phyloP scores from a whole-genome alignment of 768 basidiomycete species.

The Naematelia encephala region DNA sequence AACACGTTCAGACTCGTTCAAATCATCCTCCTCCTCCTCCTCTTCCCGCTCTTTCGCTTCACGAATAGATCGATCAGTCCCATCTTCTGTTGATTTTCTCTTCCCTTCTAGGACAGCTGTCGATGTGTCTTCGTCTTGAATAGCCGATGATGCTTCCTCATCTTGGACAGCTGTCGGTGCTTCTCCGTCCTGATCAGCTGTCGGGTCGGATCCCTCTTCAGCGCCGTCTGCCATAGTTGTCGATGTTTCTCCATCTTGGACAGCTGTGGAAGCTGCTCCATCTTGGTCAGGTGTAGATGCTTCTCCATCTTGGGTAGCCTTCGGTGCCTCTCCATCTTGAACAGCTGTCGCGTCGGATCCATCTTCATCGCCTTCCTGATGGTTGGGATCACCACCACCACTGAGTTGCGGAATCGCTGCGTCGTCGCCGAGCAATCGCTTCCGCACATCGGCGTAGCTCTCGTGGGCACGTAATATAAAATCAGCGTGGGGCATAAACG shows the following conservation, averaged over 20 bases:
- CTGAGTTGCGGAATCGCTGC: neutral
- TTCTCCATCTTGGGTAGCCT: neutral
- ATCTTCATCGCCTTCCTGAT: neutral
- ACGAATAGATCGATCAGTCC: neutral
- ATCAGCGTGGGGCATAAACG: conserved; percentile 37
- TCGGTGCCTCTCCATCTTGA: neutral
- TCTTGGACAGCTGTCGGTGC: neutral
- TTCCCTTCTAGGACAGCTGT: too few relatives aligned
- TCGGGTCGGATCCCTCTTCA: too few relatives aligned
- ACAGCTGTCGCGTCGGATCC: neutral
- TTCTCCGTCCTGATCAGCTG: neutral
- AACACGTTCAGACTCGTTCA: neutral
- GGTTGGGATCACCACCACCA: neutral
- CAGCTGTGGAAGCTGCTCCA: too few relatives aligned
- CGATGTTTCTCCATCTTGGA: too few relatives aligned
- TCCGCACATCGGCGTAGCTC: conserved; percentile 21
- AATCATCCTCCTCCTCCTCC: neutral
- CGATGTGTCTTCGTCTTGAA: neutral
- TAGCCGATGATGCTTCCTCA: neutral
- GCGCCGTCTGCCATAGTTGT: neutral
- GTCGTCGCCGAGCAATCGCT: conserved; percentile 4
- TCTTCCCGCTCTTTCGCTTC: conserved; percentile 8
- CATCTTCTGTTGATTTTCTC: conserved; percentile 4
- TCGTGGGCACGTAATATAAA: conserved; percentile 36
- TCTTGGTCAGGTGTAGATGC: too few relatives aligned